Percentiles rank a stretch among this genome's conserved stretches.
phyloP scores from a whole-genome alignment of 1,284 basidiomycete genomes.

The Leucocoprinus gongylophorus region DNA sequence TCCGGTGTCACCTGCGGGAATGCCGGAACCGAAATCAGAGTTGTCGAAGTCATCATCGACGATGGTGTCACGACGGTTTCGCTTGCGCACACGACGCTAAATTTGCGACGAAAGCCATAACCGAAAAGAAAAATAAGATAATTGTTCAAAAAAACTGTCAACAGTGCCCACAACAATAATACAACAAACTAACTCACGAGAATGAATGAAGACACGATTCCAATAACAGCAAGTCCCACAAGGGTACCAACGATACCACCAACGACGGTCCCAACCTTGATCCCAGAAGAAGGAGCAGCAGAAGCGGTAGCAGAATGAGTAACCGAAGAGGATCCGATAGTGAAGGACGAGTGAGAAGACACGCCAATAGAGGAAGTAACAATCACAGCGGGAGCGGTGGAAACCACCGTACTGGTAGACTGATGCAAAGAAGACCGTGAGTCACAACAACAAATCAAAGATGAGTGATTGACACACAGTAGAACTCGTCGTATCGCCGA shows the following conservation, averaged over 20 bases:
- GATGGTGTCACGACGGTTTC: conserved; percentile 29
- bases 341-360: conserved; percentile 10
- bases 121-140: too few species aligned
- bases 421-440: conserved; percentile 2
- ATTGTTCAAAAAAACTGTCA: not conserved
- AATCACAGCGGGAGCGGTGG: conserved; percentile 8
- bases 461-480: not conserved
- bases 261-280: conserved; percentile 32
- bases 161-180: not conserved
- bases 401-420: conserved; percentile 5
- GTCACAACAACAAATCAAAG: not conserved
- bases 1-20: conserved; percentile 13
- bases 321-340: conserved; percentile 15
- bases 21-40: conserved; percentile 24
- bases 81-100: conserved; percentile 32
- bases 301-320: conserved; percentile 8
- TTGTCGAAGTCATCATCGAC: conserved; percentile 28
- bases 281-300: conserved; percentile 14
- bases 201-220: conserved; percentile 30
- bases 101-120: conserved; percentile 1
- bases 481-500: conserved; percentile 8
- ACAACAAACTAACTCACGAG: conserved; percentile 22
- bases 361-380: conserved; percentile 9
- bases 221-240: conserved; percentile 27
- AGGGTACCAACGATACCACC: conserved; percentile 33